Evolutionary conservation across 306 rosid genomes (phyloP).

Genomic region (Rosa rugosa): DNA sequence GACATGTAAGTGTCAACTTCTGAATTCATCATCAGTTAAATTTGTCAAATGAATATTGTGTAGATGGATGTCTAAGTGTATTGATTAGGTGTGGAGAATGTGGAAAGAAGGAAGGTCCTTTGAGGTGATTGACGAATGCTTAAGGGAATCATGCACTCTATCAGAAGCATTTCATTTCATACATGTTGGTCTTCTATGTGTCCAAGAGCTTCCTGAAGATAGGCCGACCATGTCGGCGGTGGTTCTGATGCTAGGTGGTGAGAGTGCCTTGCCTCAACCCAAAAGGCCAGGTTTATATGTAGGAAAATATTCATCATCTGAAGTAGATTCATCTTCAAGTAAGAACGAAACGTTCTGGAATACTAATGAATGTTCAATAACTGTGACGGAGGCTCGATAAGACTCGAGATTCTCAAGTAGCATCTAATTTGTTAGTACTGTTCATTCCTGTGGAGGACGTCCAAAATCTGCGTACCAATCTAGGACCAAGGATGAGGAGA

Average conservation of each 20-base stretch:
- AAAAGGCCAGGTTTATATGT: slow-evolving; percentile 42
- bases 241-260: slow-evolving; percentile 50
- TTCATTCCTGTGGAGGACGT: background rate
- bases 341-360: background rate
- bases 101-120: slow-evolving; percentile 31
- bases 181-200: slow-evolving; percentile 55
- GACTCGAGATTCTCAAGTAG: background rate
- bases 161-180: slow-evolving; percentile 37
- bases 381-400: slow-evolving; percentile 1
- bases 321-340: slow-evolving; percentile 1
- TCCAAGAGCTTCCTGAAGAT: slow-evolving; percentile 49
- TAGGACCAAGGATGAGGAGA: no score
- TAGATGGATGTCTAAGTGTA: background rate
- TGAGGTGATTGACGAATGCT: slow-evolving; percentile 25
- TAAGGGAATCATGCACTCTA: slow-evolving; percentile 13
- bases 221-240: slow-evolving; percentile 59
- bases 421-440: background rate
- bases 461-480: no score
- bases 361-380: background rate
- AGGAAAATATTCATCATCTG: slow-evolving; percentile 15
- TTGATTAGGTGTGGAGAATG: slow-evolving; percentile 37
- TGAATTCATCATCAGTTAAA: background rate
- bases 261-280: slow-evolving; percentile 41
- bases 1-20: slow-evolving; percentile 25
- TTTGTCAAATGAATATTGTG: background rate